phyloP scores from a whole-genome alignment of 176 grass and related monocot species.

The Oryza officinalis region DNA sequence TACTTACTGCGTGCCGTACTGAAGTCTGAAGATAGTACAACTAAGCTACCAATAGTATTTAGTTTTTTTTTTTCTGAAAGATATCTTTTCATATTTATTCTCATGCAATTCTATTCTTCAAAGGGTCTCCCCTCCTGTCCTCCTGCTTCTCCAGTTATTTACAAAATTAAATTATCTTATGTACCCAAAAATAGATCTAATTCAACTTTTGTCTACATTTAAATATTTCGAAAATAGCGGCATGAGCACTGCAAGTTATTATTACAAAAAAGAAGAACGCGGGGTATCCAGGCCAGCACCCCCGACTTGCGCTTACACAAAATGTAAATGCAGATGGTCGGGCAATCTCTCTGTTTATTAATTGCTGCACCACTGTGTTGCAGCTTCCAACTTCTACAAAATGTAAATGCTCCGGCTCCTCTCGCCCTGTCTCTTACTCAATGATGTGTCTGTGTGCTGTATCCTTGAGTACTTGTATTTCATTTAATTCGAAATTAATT shows the following conservation, averaged over 20 bases:
- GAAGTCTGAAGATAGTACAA: not conserved
- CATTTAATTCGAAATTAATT: slow-evolving; percentile 31
- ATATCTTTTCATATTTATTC: not conserved
- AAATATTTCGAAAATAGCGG: not conserved
- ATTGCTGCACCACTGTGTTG: slow-evolving; percentile 8
- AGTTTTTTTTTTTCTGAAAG: not conserved
- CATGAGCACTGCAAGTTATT: not conserved
- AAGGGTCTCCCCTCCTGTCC: not conserved
- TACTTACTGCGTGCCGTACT: not conserved
- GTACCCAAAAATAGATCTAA: not conserved
- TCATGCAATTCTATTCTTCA: not conserved
- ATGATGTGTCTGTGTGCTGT: slow-evolving; percentile 21
- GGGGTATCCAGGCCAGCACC: not conserved
- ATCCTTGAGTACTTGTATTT: not conserved
- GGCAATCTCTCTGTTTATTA: slow-evolving; percentile 31
- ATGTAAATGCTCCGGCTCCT: slow-evolving; percentile 55
- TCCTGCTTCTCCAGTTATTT: not conserved
- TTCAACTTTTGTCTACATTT: slow-evolving; percentile 1
- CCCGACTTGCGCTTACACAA: not conserved
- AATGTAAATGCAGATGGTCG: not conserved
- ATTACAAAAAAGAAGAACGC: not conserved
- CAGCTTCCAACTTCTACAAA: slow-evolving; percentile 38
- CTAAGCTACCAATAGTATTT: not conserved
- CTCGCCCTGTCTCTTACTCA: slow-evolving; percentile 40
- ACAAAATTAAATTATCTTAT: not conserved